A percentile compares a stretch with the other conserved stretches of the same genome.
Conservation (phyloP, 2,329 filamentous ascomycete species). For the Ophiocordyceps australis region DNA sequence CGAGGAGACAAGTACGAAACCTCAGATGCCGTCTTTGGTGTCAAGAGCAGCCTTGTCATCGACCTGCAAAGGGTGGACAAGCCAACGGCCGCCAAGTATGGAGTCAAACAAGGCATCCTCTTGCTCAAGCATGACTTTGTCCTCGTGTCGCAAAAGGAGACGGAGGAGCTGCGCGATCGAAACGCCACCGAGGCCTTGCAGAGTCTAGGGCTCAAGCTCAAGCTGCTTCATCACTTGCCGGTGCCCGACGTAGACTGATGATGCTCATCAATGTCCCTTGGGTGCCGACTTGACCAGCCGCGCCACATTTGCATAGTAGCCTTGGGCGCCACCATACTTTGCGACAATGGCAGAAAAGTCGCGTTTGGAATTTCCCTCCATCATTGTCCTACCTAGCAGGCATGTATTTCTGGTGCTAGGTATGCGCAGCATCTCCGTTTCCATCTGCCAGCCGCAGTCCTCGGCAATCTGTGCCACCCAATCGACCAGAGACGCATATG, state of each 20-base stretch:
- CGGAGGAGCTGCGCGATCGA: too few species aligned
- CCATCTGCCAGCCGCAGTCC: conserved; percentile 56
- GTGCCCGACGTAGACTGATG: neutral
- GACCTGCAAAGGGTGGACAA: too few species aligned
- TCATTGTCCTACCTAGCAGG: conserved; percentile 46
- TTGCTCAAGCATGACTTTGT: too few species aligned
- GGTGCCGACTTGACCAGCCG: conserved; percentile 35
- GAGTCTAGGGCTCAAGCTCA: too few species aligned
- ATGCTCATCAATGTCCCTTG: conserved; percentile 16
- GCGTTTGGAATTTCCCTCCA: conserved; percentile 9
- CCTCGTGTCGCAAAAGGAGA: too few species aligned
- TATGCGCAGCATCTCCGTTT: conserved; percentile 77
- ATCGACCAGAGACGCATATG: conserved; percentile 67
- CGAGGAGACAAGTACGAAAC: too few species aligned
- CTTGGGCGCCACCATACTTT: conserved; percentile 35
- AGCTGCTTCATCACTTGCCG: too few species aligned
- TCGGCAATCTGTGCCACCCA: conserved; percentile 56
- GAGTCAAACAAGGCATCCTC: too few species aligned
- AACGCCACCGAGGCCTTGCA: too few species aligned
- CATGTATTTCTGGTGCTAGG: conserved; percentile 81
- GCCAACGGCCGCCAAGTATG: too few species aligned
- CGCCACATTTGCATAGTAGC: conserved; percentile 39
- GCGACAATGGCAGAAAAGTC: conserved; percentile 25
- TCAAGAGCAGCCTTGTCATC: too few species aligned
- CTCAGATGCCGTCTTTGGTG: too few species aligned